Base-by-base conservation (phyloP, 1,284 basidiomycete genomes). In the Tilletia horrida region DNA sequence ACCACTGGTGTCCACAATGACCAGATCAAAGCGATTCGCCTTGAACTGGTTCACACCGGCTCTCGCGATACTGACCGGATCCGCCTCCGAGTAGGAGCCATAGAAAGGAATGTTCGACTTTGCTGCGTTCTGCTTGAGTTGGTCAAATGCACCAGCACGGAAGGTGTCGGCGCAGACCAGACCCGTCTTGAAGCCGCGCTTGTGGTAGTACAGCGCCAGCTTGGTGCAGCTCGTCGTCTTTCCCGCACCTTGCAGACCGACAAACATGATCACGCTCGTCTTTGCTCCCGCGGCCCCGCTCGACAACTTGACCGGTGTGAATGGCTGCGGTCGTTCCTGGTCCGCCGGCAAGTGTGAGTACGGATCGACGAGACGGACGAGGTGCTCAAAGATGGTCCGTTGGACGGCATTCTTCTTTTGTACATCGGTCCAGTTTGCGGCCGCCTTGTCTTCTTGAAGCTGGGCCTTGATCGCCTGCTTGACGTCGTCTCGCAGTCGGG, bases 111-210 rank as follows among this genome's bases (percentile, higher is more conserved):
- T 93, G 83, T 96, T 97, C 64, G 95, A 96, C 84, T 97, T 97
- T 42, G 94, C 96, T 9, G 96, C 96, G 75, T 87, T 87, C 91
- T 91, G 74, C 89, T 99, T 86, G 59, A 87, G 80, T 78, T 99
- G 96, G 83, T 99, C 96, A 83, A 99, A 99, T 52, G 96, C 96
- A 73, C 96, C 96, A 4, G 96, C 96, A 84, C 96, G 91, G 86
- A 98, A 99, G 1, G 96, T 99, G 83, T 99, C 96, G 29, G 96
- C 96, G 79, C 96, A 99, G 76, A 99, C 96, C 62, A 99, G 92
- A 74, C 90, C 93, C n/a, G 93, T 91, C 82, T 94, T 93, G 87
- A 97, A 93, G 3, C 96, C 96, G 73, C 94, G 89, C 79, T 93
- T 91, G 83, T 96, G 93, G 83, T 97, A 98, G 84, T 98, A 91